Base-by-base conservation (phyloP, 2,329 filamentous ascomycete genomes). In the Camillea tinctor region DNA sequence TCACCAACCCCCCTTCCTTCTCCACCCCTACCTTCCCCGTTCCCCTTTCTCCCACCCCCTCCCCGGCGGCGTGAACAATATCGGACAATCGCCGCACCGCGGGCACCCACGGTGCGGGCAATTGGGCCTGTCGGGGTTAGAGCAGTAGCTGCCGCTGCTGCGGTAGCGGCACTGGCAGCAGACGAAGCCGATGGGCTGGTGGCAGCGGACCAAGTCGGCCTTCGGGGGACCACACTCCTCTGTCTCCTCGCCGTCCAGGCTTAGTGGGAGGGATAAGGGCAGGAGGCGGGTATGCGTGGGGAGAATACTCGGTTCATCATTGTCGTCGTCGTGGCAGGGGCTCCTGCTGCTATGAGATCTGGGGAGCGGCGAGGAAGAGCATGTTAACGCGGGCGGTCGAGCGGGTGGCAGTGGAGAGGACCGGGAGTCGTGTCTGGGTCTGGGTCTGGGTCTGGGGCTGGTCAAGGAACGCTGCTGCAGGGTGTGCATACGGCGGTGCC, bases 161-260 rank as follows among this genome's bases (percentile, higher is more conserved):
- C 56, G 60, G 49, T 68, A 70, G 11, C 52, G 56, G 40, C 69
- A 71, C 19, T 64, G 55, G 36, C 69, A 71, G 54, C 69, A 71
- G 9, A 66, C 64, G 59, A 71, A 70, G 51, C 69, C 69, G 22
- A 69, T 70, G 22, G 69, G 69, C 51, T 71, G 69, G 57, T 70
- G 69, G 5, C 49, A 11, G 15, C 6, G 36, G 15, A 17, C 36
- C 3, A 44, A n/a, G n/a, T 44, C 17, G 17, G 15, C 17, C n/a
- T n/a, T n/a, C n/a, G n/a, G n/a, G 36, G 36, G 15, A 3, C 17
- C 6, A 17, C 13, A 15, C 11, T 17, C 6, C 36, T 26, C 24
- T 26, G 24, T 30, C 26, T 30, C 36, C 36, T 15, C 36, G 36
- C 36, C 36, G 36, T 30, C 26, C 3, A 9, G 7, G 26, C 26